Conservation (phyloP, 495 filamentous ascomycete species). For the Annulohypoxylon stygium region DNA sequence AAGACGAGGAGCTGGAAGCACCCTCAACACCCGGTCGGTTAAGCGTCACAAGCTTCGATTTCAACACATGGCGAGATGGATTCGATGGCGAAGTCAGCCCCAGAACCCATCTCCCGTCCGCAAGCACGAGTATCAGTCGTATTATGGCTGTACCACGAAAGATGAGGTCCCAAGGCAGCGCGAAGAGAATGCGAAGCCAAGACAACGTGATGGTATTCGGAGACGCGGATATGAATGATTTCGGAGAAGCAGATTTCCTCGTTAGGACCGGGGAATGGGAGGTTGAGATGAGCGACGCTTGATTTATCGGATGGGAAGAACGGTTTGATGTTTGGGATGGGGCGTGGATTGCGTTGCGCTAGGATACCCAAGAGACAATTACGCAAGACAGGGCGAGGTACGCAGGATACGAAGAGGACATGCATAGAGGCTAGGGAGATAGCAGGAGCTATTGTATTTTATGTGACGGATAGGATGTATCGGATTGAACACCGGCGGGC, state of each 20-base stretch:
- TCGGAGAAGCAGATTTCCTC: constrained; percentile 67
- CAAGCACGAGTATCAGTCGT: constrained; percentile 39
- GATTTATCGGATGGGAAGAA: not conserved
- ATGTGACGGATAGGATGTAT: not conserved
- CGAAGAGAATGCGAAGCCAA: constrained; percentile 14
- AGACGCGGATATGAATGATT: constrained; percentile 54
- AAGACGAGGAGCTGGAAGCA: constrained; percentile 46
- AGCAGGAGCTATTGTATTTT: constrained; percentile 2
- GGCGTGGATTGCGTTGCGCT: not conserved
- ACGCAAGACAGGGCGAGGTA: not conserved
- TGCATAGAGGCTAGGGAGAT: not conserved
- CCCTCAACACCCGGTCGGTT: constrained; percentile 37
- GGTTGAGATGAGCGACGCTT: constrained; percentile 50
- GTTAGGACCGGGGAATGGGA: constrained; percentile 52
- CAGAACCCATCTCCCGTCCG: constrained; percentile 48
- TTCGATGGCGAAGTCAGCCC: constrained; percentile 57
- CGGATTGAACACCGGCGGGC: constrained; percentile 2
- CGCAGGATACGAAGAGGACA: too few species aligned
- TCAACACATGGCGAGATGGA: constrained; percentile 21
- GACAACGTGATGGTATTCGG: constrained; percentile 54
- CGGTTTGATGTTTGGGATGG: not conserved
- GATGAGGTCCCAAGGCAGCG: constrained; percentile 5
- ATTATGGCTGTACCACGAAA: constrained; percentile 58
- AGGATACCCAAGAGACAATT: constrained; percentile 25
- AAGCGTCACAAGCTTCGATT: constrained; percentile 41